phyloP scores from a whole-genome alignment of 169 alveolate species.

The Condylostoma magnum region DNA sequence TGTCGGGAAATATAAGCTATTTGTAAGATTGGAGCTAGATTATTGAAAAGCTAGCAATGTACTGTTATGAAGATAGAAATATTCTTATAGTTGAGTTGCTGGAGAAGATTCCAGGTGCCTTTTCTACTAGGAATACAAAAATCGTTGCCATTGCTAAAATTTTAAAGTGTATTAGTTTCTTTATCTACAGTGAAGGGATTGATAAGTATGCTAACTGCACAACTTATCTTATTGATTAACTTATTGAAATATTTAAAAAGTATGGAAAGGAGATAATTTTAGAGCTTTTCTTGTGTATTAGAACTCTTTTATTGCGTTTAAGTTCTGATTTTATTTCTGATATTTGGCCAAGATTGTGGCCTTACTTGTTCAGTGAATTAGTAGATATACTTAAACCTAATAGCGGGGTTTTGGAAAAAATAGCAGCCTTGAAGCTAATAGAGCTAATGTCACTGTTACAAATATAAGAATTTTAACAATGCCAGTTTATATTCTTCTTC shows the following conservation, averaged over 20 bases:
- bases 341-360: slow-evolving; percentile 27
- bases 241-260: not conserved
- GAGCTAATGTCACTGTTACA: slow-evolving; percentile 15
- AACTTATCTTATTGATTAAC: not conserved
- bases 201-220: not conserved
- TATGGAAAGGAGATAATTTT: not conserved
- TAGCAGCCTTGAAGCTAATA: slow-evolving; percentile 16
- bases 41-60: not conserved
- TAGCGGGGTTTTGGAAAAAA: not conserved
- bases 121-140: not conserved
- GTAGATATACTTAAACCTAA: not conserved
- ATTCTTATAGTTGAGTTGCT: slow-evolving; percentile 6
- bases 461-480: slow-evolving; percentile 7
- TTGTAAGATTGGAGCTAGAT: not conserved
- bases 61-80: not conserved
- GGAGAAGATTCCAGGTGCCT: not conserved
- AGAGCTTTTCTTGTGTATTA: not conserved
- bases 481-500: slow-evolving; percentile 25
- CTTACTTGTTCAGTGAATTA: slow-evolving; percentile 19
- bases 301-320: not conserved
- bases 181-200: slow-evolving; percentile 8
- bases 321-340: not conserved
- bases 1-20: not conserved
- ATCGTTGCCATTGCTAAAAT: not conserved
- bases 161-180: not conserved